A percentile compares a stretch with the other conserved stretches of the same genome.
Evolutionary conservation across 345 rosid genomes (phyloP).

Genomic region (Ailanthus altissimus): DNA sequence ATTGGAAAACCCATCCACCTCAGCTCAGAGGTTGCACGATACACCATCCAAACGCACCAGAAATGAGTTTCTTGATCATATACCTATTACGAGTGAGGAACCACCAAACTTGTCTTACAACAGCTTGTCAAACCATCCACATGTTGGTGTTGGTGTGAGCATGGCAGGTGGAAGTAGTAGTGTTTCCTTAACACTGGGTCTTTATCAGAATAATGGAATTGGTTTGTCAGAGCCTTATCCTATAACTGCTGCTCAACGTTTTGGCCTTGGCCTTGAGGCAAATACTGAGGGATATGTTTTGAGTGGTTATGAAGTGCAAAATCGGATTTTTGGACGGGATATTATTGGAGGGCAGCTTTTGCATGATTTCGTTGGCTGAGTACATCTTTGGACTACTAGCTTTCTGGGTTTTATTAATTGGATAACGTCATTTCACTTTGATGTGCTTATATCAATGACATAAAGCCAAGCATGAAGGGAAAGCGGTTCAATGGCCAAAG

Average conservation of each 20-base stretch:
- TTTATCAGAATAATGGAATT: constrained; percentile 70
- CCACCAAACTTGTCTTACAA: constrained; percentile 34
- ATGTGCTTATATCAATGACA: constrained; percentile 10
- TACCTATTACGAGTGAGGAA: constrained; percentile 34
- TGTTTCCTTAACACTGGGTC: constrained; percentile 82
- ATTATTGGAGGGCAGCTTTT: constrained; percentile 84
- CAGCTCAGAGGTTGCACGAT: constrained; percentile 41
- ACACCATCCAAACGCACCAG: constrained; percentile 50
- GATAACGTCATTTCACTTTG: constrained; percentile 16
- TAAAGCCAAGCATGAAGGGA: constrained; percentile 9
- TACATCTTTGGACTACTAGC: not conserved
- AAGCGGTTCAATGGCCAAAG: not conserved
- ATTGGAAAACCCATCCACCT: constrained; percentile 37
- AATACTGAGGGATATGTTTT: constrained; percentile 52
- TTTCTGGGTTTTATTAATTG: constrained; percentile 9
- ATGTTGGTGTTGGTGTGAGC: constrained; percentile 44
- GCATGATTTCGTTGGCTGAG: constrained; percentile 87
- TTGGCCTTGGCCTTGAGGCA: constrained; percentile 61
- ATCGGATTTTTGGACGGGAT: constrained; percentile 65
- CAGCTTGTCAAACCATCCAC: constrained; percentile 41
- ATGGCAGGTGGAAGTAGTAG: constrained; percentile 48
- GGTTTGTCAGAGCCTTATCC: constrained; percentile 65
- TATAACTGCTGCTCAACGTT: constrained; percentile 62
- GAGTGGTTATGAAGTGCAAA: constrained; percentile 59
- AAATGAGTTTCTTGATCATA: constrained; percentile 36